Conservation (phyloP, 768 basidiomycete species). For the Ephemerocybe angulata region DNA sequence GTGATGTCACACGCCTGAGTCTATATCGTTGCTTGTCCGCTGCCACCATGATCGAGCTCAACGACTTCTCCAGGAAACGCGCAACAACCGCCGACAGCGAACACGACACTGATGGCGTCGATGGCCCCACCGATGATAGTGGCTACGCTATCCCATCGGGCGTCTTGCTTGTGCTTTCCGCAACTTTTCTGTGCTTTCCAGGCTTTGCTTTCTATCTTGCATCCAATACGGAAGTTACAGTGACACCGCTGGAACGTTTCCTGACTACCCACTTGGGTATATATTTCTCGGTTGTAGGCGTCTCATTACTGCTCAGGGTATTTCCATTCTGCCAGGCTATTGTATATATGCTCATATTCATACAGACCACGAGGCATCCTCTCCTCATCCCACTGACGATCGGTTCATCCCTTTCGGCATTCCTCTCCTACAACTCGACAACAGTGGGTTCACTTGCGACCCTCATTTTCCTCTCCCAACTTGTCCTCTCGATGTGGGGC, state of each 20-base stretch:
- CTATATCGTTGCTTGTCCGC: not conserved
- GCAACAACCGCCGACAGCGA: not conserved
- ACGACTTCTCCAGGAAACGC: not conserved
- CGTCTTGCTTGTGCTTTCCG: slow-evolving; percentile 15
- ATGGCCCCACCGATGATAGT: not conserved
- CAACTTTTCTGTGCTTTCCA: slow-evolving; percentile 45
- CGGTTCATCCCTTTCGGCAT: slow-evolving; percentile 52
- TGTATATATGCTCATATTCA: slow-evolving; percentile 13
- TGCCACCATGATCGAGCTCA: slow-evolving; percentile 6
- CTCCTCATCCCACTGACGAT: slow-evolving; percentile 57
- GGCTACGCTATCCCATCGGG: slow-evolving; percentile 24
- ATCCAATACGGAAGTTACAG: slow-evolving; percentile 35
- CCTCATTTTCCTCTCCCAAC: slow-evolving; percentile 46
- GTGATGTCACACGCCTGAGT: not conserved
- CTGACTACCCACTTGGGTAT: slow-evolving; percentile 66
- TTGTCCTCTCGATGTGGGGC: slow-evolving; percentile 60
- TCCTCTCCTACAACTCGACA: slow-evolving; percentile 62
- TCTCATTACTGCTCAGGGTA: slow-evolving; percentile 61
- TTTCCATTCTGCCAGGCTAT: slow-evolving; percentile 13
- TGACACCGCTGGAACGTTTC: slow-evolving; percentile 69
- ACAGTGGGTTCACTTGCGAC: slow-evolving; percentile 55
- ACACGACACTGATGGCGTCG: not conserved
- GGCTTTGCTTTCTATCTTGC: slow-evolving; percentile 67
- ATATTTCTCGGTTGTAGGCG: slow-evolving; percentile 49
- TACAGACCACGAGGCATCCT: slow-evolving; percentile 45